These are phyloP conservation scores for Cercophora samala DNA, from an alignment of 495 filamentous ascomycete genomes.

Conservation along the genomic window DNA sequence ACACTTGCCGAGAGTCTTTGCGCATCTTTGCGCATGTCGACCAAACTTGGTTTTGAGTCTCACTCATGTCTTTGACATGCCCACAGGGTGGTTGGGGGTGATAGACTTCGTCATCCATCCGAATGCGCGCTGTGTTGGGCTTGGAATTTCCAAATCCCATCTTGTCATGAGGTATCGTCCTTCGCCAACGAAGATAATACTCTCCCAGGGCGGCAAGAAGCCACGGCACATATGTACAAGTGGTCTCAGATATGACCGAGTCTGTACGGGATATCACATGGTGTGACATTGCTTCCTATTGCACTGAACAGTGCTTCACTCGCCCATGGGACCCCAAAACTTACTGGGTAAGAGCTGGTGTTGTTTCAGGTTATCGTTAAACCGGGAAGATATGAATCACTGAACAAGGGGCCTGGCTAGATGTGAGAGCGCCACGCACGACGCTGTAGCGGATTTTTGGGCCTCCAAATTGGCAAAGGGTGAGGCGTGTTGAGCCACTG, in stretches of 20 bases:
- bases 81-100: background rate
- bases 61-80: background rate
- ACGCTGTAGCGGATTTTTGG: background rate
- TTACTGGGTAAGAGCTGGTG: conserved; percentile 13
- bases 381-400: conserved; percentile 12
- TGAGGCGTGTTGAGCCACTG: background rate
- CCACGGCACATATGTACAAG: background rate
- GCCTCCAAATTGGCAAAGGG: background rate
- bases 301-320: conserved; percentile 15
- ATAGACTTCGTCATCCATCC: background rate
- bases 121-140: background rate
- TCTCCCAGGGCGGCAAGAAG: background rate
- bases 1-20: background rate
- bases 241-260: background rate
- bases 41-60: background rate
- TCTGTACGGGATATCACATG: conserved; percentile 11
- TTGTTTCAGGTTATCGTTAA: conserved; percentile 26
- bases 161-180: background rate
- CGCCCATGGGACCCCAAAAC: conserved; percentile 12
- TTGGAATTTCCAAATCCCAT: background rate
- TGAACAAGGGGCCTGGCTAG: conserved; percentile 12
- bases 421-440: conserved; percentile 2
- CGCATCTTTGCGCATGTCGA: background rate
- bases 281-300: conserved; percentile 23
- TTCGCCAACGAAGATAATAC: background rate